Evolutionary conservation across 345 rosid species (phyloP), one percentile per base, ranked within the genome.

Genomic region (Limnanthes douglasii): DNA sequence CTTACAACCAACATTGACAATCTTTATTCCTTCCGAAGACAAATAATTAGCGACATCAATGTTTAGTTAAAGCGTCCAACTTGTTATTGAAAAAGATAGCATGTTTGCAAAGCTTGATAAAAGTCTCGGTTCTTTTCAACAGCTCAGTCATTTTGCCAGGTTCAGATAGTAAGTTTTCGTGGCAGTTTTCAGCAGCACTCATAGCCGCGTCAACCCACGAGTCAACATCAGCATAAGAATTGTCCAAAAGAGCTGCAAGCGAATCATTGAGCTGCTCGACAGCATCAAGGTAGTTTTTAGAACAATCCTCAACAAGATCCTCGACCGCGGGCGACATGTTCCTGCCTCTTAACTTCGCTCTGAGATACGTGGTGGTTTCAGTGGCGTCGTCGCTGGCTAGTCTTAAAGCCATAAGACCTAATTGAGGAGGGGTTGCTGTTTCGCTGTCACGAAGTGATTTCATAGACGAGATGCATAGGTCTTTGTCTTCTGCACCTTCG

Each of bases 221-320:
- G 6, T 24, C 39, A 3, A 64, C 67, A 18, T 79, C 78, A 0
- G 21, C 20, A 15, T 8, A 56, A 8, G 54, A 62, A 18, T 58
- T 53, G 0, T 57, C 54, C 3, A 64, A 33, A 52, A 77, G 34
- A 18, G 75, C 76, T 0, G 78, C 73, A 1, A 72, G 19, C 11
- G 78, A 60, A 40, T 68, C 66, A 3, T 76, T 86, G 0, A 83
- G 73, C 39, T 76, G 95, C 15, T 64, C 50, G 8, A 57, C 57
- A 0, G 78, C 82, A 19, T 77, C 84, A 3, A 48, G 9, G 57
- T 73, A 78, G 3, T 27, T 36, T 4, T 78, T 76, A 2, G 46
- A 34, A 35, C 93, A 86, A 40, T 86, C 86, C 0, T 42, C 39
- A 17, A 83, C 71, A 10, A 59, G 53, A 54, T 88, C 78, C 43